Percentiles rank a stretch among this genome's conserved stretches.
phyloP scores from a whole-genome alignment of 176 grass and related monocot genomes.

The Zea luxurians region DNA sequence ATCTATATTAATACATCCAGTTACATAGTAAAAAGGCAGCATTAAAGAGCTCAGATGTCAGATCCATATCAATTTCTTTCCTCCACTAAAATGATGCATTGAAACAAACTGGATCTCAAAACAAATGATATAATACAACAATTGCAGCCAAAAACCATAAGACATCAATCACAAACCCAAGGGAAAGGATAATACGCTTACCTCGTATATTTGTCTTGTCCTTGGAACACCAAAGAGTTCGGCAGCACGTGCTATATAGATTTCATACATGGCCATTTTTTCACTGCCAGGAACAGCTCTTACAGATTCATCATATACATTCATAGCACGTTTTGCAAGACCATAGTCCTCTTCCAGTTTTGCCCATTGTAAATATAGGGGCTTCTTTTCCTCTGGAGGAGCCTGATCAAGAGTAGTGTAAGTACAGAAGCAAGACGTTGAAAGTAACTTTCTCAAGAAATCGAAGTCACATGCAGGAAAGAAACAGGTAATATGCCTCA shows the following conservation, averaged over 20 bases:
- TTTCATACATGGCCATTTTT: conserved; percentile 84
- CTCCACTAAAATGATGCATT: not conserved
- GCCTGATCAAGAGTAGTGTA: conserved; percentile 51
- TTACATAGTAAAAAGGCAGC: not conserved
- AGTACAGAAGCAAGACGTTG: conserved; percentile 34
- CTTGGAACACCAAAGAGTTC: conserved; percentile 78
- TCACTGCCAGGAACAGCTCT: conserved; percentile 63
- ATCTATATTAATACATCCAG: not conserved
- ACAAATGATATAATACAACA: conserved; percentile 6
- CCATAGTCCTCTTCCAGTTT: conserved; percentile 87
- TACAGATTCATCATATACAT: conserved; percentile 79
- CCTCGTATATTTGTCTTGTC: conserved; percentile 83
- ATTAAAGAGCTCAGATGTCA: conserved; percentile 3
- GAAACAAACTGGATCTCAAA: not conserved
- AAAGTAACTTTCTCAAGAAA: conserved; percentile 28
- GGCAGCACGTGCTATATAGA: conserved; percentile 73
- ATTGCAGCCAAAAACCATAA: conserved; percentile 17
- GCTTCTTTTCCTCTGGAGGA: conserved; percentile 68
- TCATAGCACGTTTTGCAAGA: conserved; percentile 79
- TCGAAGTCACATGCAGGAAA: not conserved
- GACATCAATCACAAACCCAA: not conserved
- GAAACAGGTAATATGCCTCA: not conserved
- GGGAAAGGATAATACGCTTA: conserved; percentile 32
- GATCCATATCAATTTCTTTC: conserved; percentile 21
- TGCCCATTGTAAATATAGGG: conserved; percentile 80